Evolutionary conservation across 768 basidiomycete species (phyloP).

Genomic region (Flagelloscypha sp.): DNA sequence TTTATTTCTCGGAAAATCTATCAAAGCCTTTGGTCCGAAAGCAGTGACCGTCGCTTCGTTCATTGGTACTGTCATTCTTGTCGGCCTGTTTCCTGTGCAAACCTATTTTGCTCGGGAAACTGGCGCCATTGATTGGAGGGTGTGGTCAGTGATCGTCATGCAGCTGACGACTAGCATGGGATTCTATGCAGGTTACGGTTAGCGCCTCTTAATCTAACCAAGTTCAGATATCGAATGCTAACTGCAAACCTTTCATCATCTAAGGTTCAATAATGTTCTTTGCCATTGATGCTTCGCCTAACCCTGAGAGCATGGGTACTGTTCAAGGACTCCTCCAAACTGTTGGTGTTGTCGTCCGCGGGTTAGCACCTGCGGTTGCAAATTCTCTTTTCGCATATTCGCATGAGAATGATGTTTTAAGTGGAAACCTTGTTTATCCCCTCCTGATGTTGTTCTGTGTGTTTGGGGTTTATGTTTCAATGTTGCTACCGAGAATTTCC

Average conservation of each 20-base stretch:
- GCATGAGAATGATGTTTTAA: constrained; percentile 41
- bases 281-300: constrained; percentile 5
- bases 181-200: constrained; percentile 13
- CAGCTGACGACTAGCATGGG: constrained; percentile 11
- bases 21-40: no score
- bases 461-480: no score
- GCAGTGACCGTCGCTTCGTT: no score
- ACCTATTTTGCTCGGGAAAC: constrained; percentile 10
- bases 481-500: no score
- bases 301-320: neutral
- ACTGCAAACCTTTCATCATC: no score
- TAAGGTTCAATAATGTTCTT: constrained; percentile 6
- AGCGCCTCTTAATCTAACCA: neutral
- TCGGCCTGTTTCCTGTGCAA: constrained; percentile 13
- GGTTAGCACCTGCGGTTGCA: constrained; percentile 5
- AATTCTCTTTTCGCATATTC: constrained; percentile 8
- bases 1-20: no score
- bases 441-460: no score
- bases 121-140: constrained; percentile 9
- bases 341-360: constrained; percentile 2
- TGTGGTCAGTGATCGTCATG: constrained; percentile 12
- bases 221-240: no score
- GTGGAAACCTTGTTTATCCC: constrained; percentile 55
- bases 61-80: no score
- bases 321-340: constrained; percentile 6